Evolutionary conservation across 495 filamentous ascomycete genomes (phyloP), one percentile per base, ranked within the genome.

Genomic region (Usnea hakonensis): DNA sequence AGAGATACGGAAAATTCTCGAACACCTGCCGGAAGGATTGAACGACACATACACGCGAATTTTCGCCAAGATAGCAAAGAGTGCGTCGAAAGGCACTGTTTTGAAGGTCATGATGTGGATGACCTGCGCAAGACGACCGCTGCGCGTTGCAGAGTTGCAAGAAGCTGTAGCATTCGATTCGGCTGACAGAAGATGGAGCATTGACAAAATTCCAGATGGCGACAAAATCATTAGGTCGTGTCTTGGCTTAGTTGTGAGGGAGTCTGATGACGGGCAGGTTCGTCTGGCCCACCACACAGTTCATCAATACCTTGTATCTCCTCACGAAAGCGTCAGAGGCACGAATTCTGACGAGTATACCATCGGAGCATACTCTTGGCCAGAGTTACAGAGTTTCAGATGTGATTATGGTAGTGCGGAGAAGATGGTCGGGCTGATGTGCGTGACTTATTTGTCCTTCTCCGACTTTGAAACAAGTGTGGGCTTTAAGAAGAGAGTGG

Each of bases 221-320:
- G 65, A 69, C 26, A 65, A 65, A 19, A 41, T 74, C 9, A 58
- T 75, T n/a, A 68, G 68, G 28, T 66, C 68, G 21, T 74, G 74
- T 62, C 65, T 63, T 28, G 73, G 73, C 54, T 66, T 75, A 19
- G 66, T 73, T 21, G 64, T 74, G 13, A 40, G 68, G 17, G 71
- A 74, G 56, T 35, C 61, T 13, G 38, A 52, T 43, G 67, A 72
- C 53, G 32, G 52, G 16, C 62, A 41, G 36, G 71, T 73, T 30
- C 72, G 72, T 19, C 73, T 75, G 43, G 72, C 71, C 37, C 74
- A 76, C 61, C 53, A 71, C 19, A 73, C 74, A 21, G 62, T 73
- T 19, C 67, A 63, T 26, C 66, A 70, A 58, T 73, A 67, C 67
- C 66, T 75, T 30, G 48, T 64, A 10, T 63, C 65, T 9, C 40